Evolutionary conservation across 257 asterid species (phyloP).

Genomic region (Euphrasia confusa): DNA sequence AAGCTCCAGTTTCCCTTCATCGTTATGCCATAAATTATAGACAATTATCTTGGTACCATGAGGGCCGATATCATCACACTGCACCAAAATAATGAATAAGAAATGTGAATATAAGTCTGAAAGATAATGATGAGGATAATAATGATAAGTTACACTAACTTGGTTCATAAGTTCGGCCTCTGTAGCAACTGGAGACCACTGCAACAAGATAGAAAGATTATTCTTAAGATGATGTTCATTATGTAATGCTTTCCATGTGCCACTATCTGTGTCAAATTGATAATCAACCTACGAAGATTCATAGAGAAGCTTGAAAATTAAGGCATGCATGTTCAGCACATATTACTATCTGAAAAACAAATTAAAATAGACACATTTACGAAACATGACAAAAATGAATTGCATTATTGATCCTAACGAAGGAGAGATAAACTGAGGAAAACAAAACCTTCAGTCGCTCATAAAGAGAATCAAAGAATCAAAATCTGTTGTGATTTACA

Average conservation of each 20-base stretch:
- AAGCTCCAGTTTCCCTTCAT: slow-evolving; percentile 75
- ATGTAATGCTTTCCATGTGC: slow-evolving; percentile 51
- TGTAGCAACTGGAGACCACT: slow-evolving; percentile 75
- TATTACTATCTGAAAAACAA: slow-evolving; percentile 3
- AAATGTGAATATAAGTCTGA: neutral
- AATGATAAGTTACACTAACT: slow-evolving; percentile 36
- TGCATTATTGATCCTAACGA: slow-evolving; percentile 20
- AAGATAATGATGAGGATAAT: slow-evolving; percentile 11
- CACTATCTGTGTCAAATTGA: slow-evolving; percentile 36
- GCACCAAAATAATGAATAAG: slow-evolving; percentile 24
- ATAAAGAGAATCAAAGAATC: neutral
- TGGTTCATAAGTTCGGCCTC: slow-evolving; percentile 75
- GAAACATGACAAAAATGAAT: neutral
- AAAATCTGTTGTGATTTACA: neutral
- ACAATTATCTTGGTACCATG: slow-evolving; percentile 76
- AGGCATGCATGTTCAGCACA: slow-evolving; percentile 21
- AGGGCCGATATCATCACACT: slow-evolving; percentile 71
- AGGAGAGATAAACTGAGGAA: slow-evolving; percentile 9
- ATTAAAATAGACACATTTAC: slow-evolving; percentile 14
- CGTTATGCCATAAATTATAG: slow-evolving; percentile 72
- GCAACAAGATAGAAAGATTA: slow-evolving; percentile 65
- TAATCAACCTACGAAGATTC: slow-evolving; percentile 64
- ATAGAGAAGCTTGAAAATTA: slow-evolving; percentile 21
- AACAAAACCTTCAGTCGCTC: slow-evolving; percentile 3
- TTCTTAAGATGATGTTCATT: slow-evolving; percentile 38